A percentile compares a stretch with the other conserved stretches of the same genome.
Conservation (phyloP, 179 eudicot genomes). For the Beta macrorhiza region DNA sequence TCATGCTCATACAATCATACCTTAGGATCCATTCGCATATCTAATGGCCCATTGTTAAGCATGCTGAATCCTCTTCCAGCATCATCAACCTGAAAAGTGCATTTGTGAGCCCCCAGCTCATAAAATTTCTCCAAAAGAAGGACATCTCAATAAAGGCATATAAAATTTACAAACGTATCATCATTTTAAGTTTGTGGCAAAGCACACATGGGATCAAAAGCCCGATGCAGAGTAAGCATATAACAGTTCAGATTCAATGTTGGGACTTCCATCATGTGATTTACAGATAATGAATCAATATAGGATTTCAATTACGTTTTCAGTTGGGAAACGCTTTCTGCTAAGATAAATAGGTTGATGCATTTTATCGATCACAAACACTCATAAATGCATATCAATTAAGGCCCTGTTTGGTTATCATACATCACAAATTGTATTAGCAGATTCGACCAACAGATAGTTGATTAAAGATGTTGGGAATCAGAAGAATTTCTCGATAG, state of each 20-base stretch:
- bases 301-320: not conserved
- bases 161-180: not conserved
- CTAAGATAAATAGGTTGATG: not conserved
- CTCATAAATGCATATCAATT: not conserved
- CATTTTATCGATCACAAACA: not conserved
- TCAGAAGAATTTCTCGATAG: too few relatives aligned
- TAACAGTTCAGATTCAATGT: not conserved
- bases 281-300: not conserved
- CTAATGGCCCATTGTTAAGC: conserved; percentile 82
- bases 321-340: not conserved
- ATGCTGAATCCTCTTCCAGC: conserved; percentile 88
- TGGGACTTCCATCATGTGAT: not conserved
- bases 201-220: not conserved
- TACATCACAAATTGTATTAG: not conserved
- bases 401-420: not conserved
- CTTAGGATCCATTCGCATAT: conserved; percentile 96
- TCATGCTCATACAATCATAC: conserved; percentile 52
- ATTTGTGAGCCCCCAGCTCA: conserved; percentile 6
- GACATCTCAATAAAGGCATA: not conserved
- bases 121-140: not conserved
- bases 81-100: conserved; percentile 67
- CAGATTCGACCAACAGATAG: not conserved
- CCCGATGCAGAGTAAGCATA: not conserved
- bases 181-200: not conserved
- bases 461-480: not conserved